Evolutionary conservation across 306 rosid genomes (phyloP).

Genomic region (Datisca glomerata): DNA sequence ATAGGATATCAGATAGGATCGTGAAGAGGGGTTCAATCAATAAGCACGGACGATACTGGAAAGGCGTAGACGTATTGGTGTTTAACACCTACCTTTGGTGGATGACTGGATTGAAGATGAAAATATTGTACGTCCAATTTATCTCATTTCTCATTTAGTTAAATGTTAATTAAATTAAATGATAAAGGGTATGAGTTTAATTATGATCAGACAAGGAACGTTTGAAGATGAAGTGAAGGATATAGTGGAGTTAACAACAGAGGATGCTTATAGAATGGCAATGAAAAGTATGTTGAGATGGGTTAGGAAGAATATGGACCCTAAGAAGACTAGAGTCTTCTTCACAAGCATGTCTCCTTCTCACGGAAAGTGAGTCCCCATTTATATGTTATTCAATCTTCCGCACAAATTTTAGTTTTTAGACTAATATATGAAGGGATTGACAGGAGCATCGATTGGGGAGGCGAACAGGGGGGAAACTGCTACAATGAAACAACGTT

Average conservation of each 20-base stretch:
- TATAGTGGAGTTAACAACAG: conserved; percentile 50
- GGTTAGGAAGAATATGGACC: conserved; percentile 78
- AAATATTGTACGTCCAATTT: conserved; percentile 40
- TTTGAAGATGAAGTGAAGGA: conserved; percentile 71
- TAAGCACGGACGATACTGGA: conserved; percentile 80
- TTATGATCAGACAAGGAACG: conserved; percentile 78
- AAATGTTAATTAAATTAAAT: background rate
- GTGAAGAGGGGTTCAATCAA: conserved; percentile 80
- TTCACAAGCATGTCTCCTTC: conserved; percentile 99
- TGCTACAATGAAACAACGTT: conserved; percentile 79
- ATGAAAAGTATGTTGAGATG: conserved; percentile 93
- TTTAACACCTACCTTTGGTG: conserved; percentile 97
- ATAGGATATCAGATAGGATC: conserved; percentile 69
- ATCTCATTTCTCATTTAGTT: background rate
- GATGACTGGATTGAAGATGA: conserved; percentile 85
- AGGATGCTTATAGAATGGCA: conserved; percentile 90
- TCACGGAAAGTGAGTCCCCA: conserved; percentile 54
- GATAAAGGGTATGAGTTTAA: background rate
- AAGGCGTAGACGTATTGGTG: conserved; percentile 70
- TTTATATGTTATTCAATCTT: background rate
- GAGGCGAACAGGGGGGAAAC: conserved; percentile 45
- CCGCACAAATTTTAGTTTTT: background rate
- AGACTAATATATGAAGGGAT: background rate
- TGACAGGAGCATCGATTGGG: conserved; percentile 84
- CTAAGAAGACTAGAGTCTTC: conserved; percentile 75